Conservation (phyloP, 768 basidiomycete species). For the Tricholoma flavovirens region DNA sequence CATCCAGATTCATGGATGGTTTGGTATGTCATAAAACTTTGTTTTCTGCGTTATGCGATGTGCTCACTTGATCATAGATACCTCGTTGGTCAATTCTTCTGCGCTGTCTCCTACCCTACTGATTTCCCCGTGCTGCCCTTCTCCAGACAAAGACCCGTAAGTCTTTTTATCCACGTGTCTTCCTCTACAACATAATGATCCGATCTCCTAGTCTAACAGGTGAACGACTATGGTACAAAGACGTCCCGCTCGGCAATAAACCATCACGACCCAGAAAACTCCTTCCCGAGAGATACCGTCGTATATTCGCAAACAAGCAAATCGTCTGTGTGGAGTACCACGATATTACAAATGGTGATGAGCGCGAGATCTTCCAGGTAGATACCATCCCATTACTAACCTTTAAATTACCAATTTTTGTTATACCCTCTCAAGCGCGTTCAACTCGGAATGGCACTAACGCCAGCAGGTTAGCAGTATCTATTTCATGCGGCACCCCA, state of each 20-base stretch:
- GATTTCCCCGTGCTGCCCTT: not conserved
- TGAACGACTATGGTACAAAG: conserved; percentile 51
- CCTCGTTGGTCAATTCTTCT: conserved; percentile 27
- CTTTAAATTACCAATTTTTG: not conserved
- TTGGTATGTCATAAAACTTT: conserved; percentile 10
- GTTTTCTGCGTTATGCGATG: not conserved
- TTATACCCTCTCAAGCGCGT: conserved; percentile 44
- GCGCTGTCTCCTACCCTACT: conserved; percentile 20
- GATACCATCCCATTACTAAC: not conserved
- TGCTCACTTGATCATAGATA: conserved; percentile 1
- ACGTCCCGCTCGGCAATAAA: conserved; percentile 7
- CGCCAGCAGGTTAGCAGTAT: conserved; percentile 50
- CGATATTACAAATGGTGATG: conserved; percentile 47
- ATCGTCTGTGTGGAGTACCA: conserved; percentile 74
- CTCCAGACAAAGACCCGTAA: conserved; percentile 18
- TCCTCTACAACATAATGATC: not conserved
- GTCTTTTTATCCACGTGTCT: not conserved
- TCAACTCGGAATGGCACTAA: conserved; percentile 71
- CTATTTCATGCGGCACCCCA: not conserved
- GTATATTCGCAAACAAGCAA: conserved; percentile 64
- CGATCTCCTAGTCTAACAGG: conserved; percentile 17
- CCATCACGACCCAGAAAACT: conserved; percentile 20
- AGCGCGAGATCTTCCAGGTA: conserved; percentile 73
- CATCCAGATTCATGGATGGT: conserved; percentile 16
- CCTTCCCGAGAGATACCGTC: conserved; percentile 51